phyloP scores from a whole-genome alignment of 768 basidiomycete species.

The Tricholoma sp. region DNA sequence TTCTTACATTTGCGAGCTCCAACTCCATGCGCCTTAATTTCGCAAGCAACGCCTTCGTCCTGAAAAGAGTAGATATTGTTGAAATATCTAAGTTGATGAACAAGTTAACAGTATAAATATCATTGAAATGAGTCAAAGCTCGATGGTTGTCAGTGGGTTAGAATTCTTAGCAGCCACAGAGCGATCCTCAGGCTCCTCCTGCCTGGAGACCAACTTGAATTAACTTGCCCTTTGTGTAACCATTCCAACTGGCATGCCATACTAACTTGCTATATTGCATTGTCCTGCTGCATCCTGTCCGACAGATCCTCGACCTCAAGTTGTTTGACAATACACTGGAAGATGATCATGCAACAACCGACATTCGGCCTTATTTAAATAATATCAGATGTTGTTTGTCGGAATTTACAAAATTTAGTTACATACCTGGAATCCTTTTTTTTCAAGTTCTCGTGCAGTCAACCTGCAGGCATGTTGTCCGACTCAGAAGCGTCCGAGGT shows the following conservation, averaged over 20 bases:
- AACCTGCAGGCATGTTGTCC: constrained; percentile 32
- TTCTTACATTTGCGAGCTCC: too few species aligned
- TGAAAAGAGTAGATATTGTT: background rate
- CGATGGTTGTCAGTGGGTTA: constrained; percentile 12
- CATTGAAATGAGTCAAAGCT: constrained; percentile 7
- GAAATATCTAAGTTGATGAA: background rate
- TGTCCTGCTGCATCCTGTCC: constrained; percentile 16
- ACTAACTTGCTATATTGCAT: background rate
- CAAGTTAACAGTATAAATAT: background rate
- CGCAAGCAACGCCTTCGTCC: too few species aligned
- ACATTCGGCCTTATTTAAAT: too few species aligned
- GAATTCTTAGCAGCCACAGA: constrained; percentile 11
- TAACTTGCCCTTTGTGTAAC: constrained; percentile 3
- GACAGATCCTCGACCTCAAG: constrained; percentile 16
- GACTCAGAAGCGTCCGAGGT: constrained; percentile 42
- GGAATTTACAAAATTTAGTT: constrained; percentile 28
- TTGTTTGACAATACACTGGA: constrained; percentile 12
- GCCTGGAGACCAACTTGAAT: constrained; percentile 14
- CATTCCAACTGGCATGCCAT: too few species aligned
- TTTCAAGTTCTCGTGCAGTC: too few species aligned
- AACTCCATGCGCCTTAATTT: too few species aligned
- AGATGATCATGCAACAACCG: constrained; percentile 19
- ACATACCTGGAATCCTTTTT: constrained; percentile 8
- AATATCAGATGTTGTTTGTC: too few species aligned
- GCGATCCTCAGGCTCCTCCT: constrained; percentile 14